Evolutionary conservation across 2,329 filamentous ascomycete species (phyloP), one percentile per base, ranked within the genome.

Genomic region (Aspergillus neoniger): DNA sequence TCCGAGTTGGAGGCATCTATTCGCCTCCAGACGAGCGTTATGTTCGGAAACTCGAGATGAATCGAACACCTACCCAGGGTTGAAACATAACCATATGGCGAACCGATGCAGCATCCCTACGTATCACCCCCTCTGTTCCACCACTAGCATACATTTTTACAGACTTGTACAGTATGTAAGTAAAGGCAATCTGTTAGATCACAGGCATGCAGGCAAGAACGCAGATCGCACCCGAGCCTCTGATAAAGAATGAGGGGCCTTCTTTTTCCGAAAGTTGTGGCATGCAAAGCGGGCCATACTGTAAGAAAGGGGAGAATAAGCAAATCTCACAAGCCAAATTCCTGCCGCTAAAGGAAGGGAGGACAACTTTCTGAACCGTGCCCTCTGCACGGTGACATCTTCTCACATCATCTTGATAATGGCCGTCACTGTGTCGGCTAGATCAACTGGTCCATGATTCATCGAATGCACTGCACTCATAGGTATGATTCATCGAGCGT

Each of bases 141-240:
- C 2, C 41, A 23, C 41, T 36, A 32, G 51, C 30, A 32, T 28
- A 39, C 53, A 56, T 59, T 30, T 30, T 30, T 55, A 51, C 38
- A 47, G 50, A 52, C 25, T 15, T 44, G 21, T 9, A 53, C 25
- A 50, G 47, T 15, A 41, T 48, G 44, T 55, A 19, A 17, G 44
- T 55, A 15, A 17, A 60, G 49, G 51, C 51, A 49, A 57, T 51
- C 48, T 55, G 36, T 56, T 41, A 53, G 57, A 60, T 59, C 58
- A 63, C 32, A 58, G 55, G 58, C 32, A 60, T 63, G 62, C 60
- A 64, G 60, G 52, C 55, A 53, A 36, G 53, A 59, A 55, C 58
- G 63, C 58, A 64, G 63, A 63, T 63, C 60, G 39, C 51, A 51
- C 25, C 47, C 21, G 52, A 62, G 32, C 57, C 57, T 62, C 57